Evolutionary conservation across 1,284 basidiomycete genomes (phyloP).

Genomic region (Farysia itapuensis): DNA sequence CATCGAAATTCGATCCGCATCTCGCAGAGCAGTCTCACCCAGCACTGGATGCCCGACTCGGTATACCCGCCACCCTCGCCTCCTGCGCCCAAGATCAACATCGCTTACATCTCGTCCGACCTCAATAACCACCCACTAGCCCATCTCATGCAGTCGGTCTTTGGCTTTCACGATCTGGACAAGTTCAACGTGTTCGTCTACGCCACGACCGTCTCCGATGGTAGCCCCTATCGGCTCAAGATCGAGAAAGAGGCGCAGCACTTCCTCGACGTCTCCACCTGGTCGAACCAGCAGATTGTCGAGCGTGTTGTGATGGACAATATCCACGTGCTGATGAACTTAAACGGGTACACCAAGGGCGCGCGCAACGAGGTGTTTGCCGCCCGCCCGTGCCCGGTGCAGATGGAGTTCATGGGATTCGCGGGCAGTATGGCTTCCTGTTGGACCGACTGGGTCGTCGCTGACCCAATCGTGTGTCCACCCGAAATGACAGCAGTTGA

Average conservation of each 20-base stretch:
- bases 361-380: slow-evolving; percentile 70
- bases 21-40: slow-evolving; percentile 64
- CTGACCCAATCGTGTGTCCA: slow-evolving; percentile 66
- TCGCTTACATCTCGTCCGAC: slow-evolving; percentile 69
- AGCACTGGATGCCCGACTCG: slow-evolving; percentile 64
- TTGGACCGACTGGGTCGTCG: slow-evolving; percentile 70
- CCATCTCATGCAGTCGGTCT: slow-evolving; percentile 69
- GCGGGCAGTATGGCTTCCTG: slow-evolving; percentile 66
- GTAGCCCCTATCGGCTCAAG: slow-evolving; percentile 65
- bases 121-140: slow-evolving; percentile 70
- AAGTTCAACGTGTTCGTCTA: slow-evolving; percentile 66
- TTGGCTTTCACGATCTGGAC: slow-evolving; percentile 65
- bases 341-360: slow-evolving; percentile 71
- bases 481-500: slow-evolving; percentile 63
- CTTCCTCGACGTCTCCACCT: slow-evolving; percentile 66
- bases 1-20: slow-evolving; percentile 68
- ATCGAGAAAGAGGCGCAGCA: slow-evolving; percentile 65
- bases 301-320: slow-evolving; percentile 64
- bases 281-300: slow-evolving; percentile 63
- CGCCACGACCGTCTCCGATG: slow-evolving; percentile 66
- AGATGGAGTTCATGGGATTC: slow-evolving; percentile 65
- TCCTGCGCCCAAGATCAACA: slow-evolving; percentile 63
- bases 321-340: slow-evolving; percentile 67
- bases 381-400: slow-evolving; percentile 66
- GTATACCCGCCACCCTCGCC: slow-evolving; percentile 67